These are phyloP conservation scores for Cryptococcus floricola DNA, from an alignment of 1,284 basidiomycete species.

Conservation along the genomic window DNA sequence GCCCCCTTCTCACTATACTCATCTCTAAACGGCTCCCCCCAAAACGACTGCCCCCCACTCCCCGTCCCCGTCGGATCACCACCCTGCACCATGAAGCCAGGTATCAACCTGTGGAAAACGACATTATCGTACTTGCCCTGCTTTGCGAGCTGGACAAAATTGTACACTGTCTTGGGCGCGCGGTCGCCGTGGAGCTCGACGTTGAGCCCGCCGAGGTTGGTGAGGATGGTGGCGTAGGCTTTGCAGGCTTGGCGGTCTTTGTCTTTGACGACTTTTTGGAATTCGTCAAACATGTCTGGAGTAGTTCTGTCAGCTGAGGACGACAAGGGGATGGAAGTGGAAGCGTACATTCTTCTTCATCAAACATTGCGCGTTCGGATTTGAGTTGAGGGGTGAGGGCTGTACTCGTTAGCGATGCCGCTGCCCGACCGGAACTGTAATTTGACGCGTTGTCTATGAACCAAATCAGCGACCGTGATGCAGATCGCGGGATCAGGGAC, in stretches of 20 bases:
- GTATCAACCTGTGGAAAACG: conserved; percentile 85
- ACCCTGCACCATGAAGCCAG: conserved; percentile 97
- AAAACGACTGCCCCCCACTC: conserved; percentile 84
- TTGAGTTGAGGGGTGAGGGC: conserved; percentile 74
- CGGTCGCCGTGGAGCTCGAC: conserved; percentile 71
- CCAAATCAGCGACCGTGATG: background rate
- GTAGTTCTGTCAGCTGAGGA: background rate
- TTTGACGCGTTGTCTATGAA: conserved; percentile 79
- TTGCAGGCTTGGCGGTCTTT: conserved; percentile 84
- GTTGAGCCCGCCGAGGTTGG: conserved; percentile 84
- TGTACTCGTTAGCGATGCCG: conserved; percentile 90
- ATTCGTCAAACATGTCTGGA: conserved; percentile 79
- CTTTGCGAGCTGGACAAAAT: conserved; percentile 87
- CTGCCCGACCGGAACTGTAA: conserved; percentile 82
- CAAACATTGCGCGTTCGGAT: conserved; percentile 78
- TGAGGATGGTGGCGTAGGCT: conserved; percentile 85
- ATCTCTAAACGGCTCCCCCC: conserved; percentile 93
- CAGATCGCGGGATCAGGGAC: background rate
- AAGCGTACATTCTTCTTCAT: conserved; percentile 54
- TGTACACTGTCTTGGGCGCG: conserved; percentile 97
- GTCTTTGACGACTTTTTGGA: conserved; percentile 77
- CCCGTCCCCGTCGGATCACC: conserved; percentile 97
- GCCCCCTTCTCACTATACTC: conserved; percentile 82
- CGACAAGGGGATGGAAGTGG: background rate
- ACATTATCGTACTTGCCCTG: conserved; percentile 81